Conservation (phyloP, 2,329 filamentous ascomycete genomes). For the Thielaviopsis ethacetica region DNA sequence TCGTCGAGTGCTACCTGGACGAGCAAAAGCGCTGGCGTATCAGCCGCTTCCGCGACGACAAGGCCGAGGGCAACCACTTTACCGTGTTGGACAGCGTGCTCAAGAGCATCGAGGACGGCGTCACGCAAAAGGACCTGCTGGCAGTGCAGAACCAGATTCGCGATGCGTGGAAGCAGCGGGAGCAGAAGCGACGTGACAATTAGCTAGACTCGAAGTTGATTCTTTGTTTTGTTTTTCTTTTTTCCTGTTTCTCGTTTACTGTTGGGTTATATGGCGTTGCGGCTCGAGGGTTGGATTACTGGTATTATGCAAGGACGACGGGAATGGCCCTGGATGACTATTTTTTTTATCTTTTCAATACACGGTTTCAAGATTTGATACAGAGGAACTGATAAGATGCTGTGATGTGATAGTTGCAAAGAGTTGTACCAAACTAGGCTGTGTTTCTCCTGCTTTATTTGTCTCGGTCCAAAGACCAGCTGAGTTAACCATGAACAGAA, state of each 20-base stretch:
- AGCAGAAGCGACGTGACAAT: slow-evolving; percentile 15
- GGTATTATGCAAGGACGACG: background rate
- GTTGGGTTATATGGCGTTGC: background rate
- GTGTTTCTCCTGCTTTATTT: no score
- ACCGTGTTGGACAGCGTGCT: slow-evolving; percentile 72
- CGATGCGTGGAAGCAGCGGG: slow-evolving; percentile 59
- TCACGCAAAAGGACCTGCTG: slow-evolving; percentile 69
- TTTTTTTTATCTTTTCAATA: background rate
- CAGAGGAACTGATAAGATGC: no score
- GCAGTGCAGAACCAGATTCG: slow-evolving; percentile 54
- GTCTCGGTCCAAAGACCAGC: no score
- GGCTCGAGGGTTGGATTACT: background rate
- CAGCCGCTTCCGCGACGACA: slow-evolving; percentile 84
- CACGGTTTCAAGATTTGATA: background rate
- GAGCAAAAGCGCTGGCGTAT: slow-evolving; percentile 63
- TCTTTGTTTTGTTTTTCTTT: background rate
- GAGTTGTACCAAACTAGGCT: no score
- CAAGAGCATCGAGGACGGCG: slow-evolving; percentile 73
- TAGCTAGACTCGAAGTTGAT: slow-evolving; percentile 8
- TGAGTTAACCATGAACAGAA: no score
- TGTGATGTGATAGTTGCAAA: no score
- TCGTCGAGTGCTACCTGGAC: slow-evolving; percentile 83
- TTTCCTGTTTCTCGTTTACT: slow-evolving; percentile 1
- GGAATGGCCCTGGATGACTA: background rate
- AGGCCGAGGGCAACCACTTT: slow-evolving; percentile 77